phyloP scores from a whole-genome alignment of 2,329 filamentous ascomycete species.

The Xylaria multiplex region DNA sequence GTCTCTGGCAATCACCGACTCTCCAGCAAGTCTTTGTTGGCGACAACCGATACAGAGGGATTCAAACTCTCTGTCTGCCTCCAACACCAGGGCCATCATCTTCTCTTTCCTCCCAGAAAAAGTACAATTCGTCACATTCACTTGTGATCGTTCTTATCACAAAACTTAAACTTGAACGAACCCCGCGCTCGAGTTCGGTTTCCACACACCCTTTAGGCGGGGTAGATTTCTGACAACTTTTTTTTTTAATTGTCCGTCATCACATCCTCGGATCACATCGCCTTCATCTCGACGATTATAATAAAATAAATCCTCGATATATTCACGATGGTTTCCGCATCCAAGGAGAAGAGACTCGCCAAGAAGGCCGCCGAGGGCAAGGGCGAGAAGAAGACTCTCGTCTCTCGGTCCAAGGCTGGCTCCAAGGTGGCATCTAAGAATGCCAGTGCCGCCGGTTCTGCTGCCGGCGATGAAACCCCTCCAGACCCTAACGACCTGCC shows the following conservation, averaged over 20 bases:
- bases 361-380: constrained; percentile 78
- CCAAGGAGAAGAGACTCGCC: constrained; percentile 77
- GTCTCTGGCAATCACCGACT: constrained; percentile 22
- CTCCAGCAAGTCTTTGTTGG: constrained; percentile 27
- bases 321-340: constrained; percentile 72
- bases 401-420: constrained; percentile 71
- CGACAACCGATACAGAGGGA: constrained; percentile 10
- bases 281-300: neutral
- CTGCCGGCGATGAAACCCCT: constrained; percentile 74
- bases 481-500: constrained; percentile 74
- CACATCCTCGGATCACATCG: neutral
- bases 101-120: neutral
- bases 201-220: constrained; percentile 25
- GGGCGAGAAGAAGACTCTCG: constrained; percentile 79
- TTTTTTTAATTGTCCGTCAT: constrained; percentile 1
- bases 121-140: constrained; percentile 39
- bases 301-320: neutral
- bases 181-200: constrained; percentile 28
- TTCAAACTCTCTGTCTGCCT: neutral
- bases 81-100: neutral
- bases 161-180: neutral
- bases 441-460: constrained; percentile 58
- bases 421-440: constrained; percentile 73
- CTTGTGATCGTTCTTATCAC: constrained; percentile 39
- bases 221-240: constrained; percentile 29